Conservation (phyloP, 2,329 filamentous ascomycete species). For the Colletotrichum sp. region DNA sequence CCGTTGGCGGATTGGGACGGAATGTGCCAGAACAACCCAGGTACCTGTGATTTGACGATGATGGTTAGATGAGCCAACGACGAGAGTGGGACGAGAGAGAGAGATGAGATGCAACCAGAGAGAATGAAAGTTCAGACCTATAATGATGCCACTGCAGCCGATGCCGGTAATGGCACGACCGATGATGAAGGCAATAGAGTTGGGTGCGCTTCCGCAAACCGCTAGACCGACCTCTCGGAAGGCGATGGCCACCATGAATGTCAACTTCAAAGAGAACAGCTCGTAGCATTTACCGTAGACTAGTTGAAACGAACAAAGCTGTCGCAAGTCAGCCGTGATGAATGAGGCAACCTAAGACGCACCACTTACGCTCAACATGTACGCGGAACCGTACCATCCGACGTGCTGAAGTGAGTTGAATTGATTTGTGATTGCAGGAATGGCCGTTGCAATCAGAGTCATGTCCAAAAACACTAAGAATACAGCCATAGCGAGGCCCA, state of each 20-base stretch:
- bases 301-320: slow-evolving; percentile 27
- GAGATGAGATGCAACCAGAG: not conserved
- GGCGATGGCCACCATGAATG: slow-evolving; percentile 27
- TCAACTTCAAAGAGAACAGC: slow-evolving; percentile 31
- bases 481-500: slow-evolving; percentile 58
- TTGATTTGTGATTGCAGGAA: slow-evolving; percentile 54
- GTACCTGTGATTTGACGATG: slow-evolving; percentile 33
- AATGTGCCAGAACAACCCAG: slow-evolving; percentile 42
- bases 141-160: slow-evolving; percentile 38
- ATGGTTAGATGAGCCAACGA: not conserved
- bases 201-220: slow-evolving; percentile 30
- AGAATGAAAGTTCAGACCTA: slow-evolving; percentile 21
- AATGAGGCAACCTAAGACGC: not conserved
- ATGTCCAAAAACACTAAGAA: slow-evolving; percentile 46
- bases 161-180: slow-evolving; percentile 42
- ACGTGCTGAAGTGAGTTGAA: slow-evolving; percentile 57
- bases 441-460: slow-evolving; percentile 33
- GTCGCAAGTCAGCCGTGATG: not conserved
- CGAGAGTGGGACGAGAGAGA: not conserved
- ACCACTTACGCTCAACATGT: slow-evolving; percentile 42
- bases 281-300: slow-evolving; percentile 32
- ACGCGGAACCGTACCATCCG: slow-evolving; percentile 60
- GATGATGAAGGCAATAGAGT: slow-evolving; percentile 37
- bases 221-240: slow-evolving; percentile 29
- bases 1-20: slow-evolving; percentile 34